Conservation (phyloP, 331 rosid species). For the Saraca asoca region DNA sequence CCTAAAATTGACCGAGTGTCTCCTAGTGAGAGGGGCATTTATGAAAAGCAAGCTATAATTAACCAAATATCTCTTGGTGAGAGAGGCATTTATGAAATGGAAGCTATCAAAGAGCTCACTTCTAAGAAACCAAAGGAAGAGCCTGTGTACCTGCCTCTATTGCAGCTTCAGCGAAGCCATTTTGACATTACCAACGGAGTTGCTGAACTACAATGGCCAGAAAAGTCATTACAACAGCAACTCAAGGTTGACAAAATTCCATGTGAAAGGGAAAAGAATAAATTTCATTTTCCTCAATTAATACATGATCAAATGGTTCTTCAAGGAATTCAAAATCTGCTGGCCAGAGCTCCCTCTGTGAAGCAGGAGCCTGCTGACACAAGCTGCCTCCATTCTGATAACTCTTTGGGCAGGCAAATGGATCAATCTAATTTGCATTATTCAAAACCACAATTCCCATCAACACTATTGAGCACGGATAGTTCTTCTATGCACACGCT, state of each 20-base stretch:
- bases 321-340: conserved; percentile 23
- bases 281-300: conserved; percentile 6
- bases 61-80: conserved; percentile 4
- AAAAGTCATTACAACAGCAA: conserved; percentile 11
- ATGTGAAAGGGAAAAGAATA: conserved; percentile 24
- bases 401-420: conserved; percentile 4
- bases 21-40: background rate
- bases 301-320: conserved; percentile 12
- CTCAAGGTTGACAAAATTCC: conserved; percentile 23
- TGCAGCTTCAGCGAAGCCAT: conserved; percentile 31
- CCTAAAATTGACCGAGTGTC: conserved; percentile 3
- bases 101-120: conserved; percentile 19
- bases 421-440: conserved; percentile 16
- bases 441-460: conserved; percentile 2
- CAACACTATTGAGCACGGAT: conserved; percentile 10
- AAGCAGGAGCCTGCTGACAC: conserved; percentile 34
- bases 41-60: background rate
- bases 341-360: conserved; percentile 25
- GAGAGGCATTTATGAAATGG: conserved; percentile 8
- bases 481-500: conserved; percentile 1
- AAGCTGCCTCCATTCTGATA: conserved; percentile 19
- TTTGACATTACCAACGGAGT: conserved; percentile 17
- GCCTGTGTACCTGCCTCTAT: conserved; percentile 31
- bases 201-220: conserved; percentile 30
- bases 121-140: conserved; percentile 38